Evolutionary conservation across 768 basidiomycete species (phyloP).

Genomic region (Mycena leptocephala): DNA sequence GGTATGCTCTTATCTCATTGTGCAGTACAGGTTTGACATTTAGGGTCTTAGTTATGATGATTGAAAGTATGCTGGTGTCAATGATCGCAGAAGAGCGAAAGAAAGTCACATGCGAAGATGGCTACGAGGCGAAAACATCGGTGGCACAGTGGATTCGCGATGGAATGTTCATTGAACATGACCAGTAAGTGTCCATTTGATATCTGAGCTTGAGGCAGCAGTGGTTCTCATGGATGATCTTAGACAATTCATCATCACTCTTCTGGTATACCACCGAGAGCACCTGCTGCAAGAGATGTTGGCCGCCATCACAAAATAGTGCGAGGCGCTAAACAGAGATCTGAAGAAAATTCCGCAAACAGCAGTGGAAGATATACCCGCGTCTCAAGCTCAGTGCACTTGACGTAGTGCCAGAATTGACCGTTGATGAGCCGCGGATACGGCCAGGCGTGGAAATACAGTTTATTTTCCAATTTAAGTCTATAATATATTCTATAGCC

Average conservation of each 20-base stretch:
- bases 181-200: slow-evolving; percentile 14
- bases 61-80: slow-evolving; percentile 7
- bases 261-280: background rate
- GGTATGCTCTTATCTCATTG: too few relatives aligned
- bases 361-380: slow-evolving; percentile 1
- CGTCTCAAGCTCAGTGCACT: slow-evolving; percentile 21
- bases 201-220: background rate
- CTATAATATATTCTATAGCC: too few relatives aligned
- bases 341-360: slow-evolving; percentile 26
- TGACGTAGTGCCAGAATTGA: slow-evolving; percentile 19
- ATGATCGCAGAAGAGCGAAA: slow-evolving; percentile 13
- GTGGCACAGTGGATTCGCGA: slow-evolving; percentile 25
- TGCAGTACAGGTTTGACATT: too few relatives aligned
- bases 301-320: slow-evolving; percentile 4
- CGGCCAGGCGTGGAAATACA: too few relatives aligned
- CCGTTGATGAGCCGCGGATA: too few relatives aligned
- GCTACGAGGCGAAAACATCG: background rate
- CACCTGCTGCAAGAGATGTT: slow-evolving; percentile 24
- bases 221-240: background rate
- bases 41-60: too few relatives aligned
- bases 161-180: slow-evolving; percentile 19
- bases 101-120: background rate
- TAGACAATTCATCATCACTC: slow-evolving; percentile 7
- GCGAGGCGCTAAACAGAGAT: slow-evolving; percentile 1
- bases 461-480: too few relatives aligned